Conservation (phyloP, 1,284 basidiomycete species). For the Meripilus lineatus region DNA sequence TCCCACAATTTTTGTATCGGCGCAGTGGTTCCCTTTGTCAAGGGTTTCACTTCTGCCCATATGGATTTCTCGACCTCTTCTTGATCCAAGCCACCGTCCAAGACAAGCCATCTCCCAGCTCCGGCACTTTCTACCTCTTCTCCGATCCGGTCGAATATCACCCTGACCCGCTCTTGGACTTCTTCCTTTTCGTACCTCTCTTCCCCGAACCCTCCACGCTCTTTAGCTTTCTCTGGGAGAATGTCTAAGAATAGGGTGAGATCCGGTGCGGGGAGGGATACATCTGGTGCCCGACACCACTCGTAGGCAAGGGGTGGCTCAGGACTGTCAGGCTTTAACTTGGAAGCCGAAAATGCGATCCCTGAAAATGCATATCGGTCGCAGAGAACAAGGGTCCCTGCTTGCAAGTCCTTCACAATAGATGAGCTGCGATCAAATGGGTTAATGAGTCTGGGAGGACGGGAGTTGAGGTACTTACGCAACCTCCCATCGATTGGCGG, state of each 20-base stretch:
- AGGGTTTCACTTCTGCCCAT: slow-evolving; percentile 32
- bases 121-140: slow-evolving; percentile 39
- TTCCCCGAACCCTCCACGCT: slow-evolving; percentile 84
- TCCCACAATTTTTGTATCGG: slow-evolving; percentile 16
- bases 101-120: slow-evolving; percentile 46
- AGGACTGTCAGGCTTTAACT: slow-evolving; percentile 34
- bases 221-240: slow-evolving; percentile 62
- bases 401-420: slow-evolving; percentile 57
- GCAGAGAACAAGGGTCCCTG: slow-evolving; percentile 77
- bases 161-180: slow-evolving; percentile 66
- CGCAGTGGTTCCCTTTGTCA: slow-evolving; percentile 7
- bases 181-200: slow-evolving; percentile 86
- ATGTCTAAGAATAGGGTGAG: slow-evolving; percentile 87
- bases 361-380: slow-evolving; percentile 98
- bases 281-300: slow-evolving; percentile 87
- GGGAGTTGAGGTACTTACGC: slow-evolving; percentile 50
- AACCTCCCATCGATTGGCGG: slow-evolving; percentile 96
- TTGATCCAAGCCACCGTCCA: slow-evolving; percentile 60
- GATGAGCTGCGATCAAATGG: slow-evolving; percentile 41
- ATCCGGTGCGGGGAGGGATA: slow-evolving; percentile 86
- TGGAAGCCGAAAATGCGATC: slow-evolving; percentile 90
- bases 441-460: background rate
- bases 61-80: slow-evolving; percentile 58
- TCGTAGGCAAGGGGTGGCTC: slow-evolving; percentile 36
- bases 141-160: slow-evolving; percentile 61